Conservation (phyloP, 1,284 basidiomycete genomes). For the Ceratobasidium sp. region DNA sequence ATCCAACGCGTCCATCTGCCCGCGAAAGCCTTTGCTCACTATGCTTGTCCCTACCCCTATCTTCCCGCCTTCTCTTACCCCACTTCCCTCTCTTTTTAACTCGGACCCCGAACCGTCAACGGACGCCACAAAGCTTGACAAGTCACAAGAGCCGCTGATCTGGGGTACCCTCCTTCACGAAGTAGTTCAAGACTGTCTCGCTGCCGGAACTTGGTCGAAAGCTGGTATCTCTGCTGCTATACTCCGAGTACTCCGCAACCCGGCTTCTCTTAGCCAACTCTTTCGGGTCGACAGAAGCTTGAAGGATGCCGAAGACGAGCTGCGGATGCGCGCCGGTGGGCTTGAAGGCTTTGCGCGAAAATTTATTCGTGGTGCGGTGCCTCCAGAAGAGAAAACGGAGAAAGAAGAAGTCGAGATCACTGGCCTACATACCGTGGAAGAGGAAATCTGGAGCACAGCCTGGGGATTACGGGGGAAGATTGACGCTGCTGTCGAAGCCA, state of each 20-base stretch:
- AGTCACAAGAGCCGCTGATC: conserved; percentile 53
- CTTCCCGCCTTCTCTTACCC: conserved; percentile 51
- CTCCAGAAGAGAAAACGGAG: conserved; percentile 54
- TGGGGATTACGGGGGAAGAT: conserved; percentile 97
- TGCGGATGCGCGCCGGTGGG: conserved; percentile 70
- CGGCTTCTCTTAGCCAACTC: conserved; percentile 66
- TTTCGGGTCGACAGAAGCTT: conserved; percentile 69
- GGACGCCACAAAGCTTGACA: conserved; percentile 62
- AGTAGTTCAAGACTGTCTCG: conserved; percentile 83
- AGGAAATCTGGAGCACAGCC: conserved; percentile 96
- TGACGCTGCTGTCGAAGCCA: conserved; percentile 86
- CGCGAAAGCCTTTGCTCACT: conserved; percentile 82
- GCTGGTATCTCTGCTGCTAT: conserved; percentile 67
- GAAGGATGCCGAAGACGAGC: conserved; percentile 71
- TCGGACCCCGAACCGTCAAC: conserved; percentile 54
- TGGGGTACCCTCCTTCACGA: conserved; percentile 94
- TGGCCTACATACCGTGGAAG: conserved; percentile 87
- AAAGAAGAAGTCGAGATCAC: conserved; percentile 74
- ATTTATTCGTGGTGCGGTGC: conserved; percentile 63
- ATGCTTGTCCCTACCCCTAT: conserved; percentile 56
- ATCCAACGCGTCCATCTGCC: conserved; percentile 82
- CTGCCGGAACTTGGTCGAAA: conserved; percentile 68
- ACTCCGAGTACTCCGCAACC: conserved; percentile 61
- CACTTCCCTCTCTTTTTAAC: conserved; percentile 68
- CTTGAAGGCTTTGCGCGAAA: conserved; percentile 70